Conservation (phyloP, 2,329 filamentous ascomycete species). For the Fusarium mexicanum region DNA sequence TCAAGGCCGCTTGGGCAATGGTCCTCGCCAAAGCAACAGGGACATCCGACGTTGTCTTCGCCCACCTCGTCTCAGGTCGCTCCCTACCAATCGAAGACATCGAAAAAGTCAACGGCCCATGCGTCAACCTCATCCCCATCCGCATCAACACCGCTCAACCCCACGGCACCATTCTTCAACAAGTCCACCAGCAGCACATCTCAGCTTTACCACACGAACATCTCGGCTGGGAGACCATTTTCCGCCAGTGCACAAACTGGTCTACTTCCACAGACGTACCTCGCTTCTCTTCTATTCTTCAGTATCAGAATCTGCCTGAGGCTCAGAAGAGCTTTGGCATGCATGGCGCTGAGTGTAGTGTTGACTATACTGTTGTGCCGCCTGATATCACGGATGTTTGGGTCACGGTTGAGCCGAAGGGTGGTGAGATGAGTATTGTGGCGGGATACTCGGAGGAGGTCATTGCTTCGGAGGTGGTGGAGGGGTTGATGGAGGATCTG, state of each 20-base stretch:
- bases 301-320: background rate
- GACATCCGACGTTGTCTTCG: background rate
- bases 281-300: background rate
- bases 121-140: background rate
- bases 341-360: background rate
- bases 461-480: background rate
- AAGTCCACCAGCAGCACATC: background rate
- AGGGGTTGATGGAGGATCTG: background rate
- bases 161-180: background rate
- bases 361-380: background rate
- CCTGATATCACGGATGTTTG: background rate
- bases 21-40: background rate
- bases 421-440: background rate
- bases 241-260: background rate
- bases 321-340: background rate
- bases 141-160: background rate
- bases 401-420: background rate
- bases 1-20: background rate
- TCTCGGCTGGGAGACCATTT: background rate
- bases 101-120: background rate
- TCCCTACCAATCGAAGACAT: background rate
- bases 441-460: background rate
- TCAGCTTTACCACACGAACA: background rate
- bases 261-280: accelerated
- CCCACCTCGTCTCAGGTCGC: background rate